Evolutionary conservation across 352 stramenopile species (phyloP), one percentile per base, ranked within the genome.

Genomic region (Globisporangium sylvaticum): DNA sequence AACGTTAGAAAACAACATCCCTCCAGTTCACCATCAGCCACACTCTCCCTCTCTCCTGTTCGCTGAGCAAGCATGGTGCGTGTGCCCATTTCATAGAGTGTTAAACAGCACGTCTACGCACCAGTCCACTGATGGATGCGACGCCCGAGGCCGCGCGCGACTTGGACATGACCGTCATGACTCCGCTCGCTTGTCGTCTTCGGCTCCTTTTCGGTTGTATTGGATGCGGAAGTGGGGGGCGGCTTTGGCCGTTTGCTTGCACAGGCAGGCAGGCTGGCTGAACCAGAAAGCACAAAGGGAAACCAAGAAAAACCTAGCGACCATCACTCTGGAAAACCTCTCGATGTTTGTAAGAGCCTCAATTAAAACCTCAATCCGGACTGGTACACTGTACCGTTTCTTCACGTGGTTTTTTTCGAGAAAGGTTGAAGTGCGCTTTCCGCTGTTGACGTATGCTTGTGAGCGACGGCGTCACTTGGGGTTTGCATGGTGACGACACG

Each of bases 111-210:
- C 0, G 27, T 4, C 18, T 5, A 70, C 76, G 64, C 73, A 89
- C 80, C 12, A 90, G 61, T 2, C 72, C 82, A 25, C 66, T 74
- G 59, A 80, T 72, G 32, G 82, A 86, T 6, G 75, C 42, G n/a
- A 69, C 64, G 18, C 82, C 77, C 1, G 75, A 78, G 10, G 74
- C 75, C 18, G 68, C 72, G 58, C 80, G 69, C 24, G 80, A 79
- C 72, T 86, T 90, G 63, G 82, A 90, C 54, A 90, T 67, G 66
- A 83, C 80, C 25, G 78, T 67, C 82, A 90, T 90, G 31, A 39
- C 53, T 42, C 2, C 54, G 7, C 50, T 31, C 22, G 22, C 50
- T 29, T 56, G 22, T 29, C 50, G 39, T 27, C 54, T 34, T 42
- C 15, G 20, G 58, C 25, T 44, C 24, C 22, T 34, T 54, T 59